phyloP scores from a whole-genome alignment of 306 rosid genomes.

The Rosa chinensis region DNA sequence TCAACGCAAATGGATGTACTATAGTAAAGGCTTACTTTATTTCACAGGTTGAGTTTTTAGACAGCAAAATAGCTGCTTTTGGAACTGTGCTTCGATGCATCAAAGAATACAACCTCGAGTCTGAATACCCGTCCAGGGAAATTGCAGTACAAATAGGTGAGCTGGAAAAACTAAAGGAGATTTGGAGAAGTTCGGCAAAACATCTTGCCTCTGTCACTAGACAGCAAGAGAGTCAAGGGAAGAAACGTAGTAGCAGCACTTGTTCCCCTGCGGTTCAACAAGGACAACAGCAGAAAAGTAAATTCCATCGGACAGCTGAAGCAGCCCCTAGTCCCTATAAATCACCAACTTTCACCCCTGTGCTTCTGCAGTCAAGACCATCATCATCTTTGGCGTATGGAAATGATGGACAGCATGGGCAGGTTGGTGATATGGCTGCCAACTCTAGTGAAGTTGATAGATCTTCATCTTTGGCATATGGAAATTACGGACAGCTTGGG shows the following conservation, averaged over 20 bases:
- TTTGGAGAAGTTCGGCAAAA: not conserved
- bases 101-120: slow-evolving; percentile 39
- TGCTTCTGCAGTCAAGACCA: not conserved
- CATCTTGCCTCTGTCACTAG: not conserved
- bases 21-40: not conserved
- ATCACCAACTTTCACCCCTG: not conserved
- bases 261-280: not conserved
- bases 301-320: not conserved
- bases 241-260: not conserved
- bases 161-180: slow-evolving; percentile 31
- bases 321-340: not conserved
- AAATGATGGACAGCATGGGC: not conserved
- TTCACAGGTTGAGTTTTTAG: slow-evolving; percentile 40
- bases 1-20: not conserved
- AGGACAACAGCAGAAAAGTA: slow-evolving; percentile 13
- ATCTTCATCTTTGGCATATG: not conserved
- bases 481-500: not conserved
- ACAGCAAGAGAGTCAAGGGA: not conserved
- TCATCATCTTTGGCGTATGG: not conserved
- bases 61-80: slow-evolving; percentile 40
- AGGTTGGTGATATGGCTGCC: not conserved
- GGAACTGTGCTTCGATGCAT: slow-evolving; percentile 36
- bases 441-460: not conserved
- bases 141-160: slow-evolving; percentile 29
- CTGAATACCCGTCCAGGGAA: slow-evolving; percentile 27